phyloP scores from a whole-genome alignment of 352 stramenopile genomes.

The Aphanomyces euteiches region DNA sequence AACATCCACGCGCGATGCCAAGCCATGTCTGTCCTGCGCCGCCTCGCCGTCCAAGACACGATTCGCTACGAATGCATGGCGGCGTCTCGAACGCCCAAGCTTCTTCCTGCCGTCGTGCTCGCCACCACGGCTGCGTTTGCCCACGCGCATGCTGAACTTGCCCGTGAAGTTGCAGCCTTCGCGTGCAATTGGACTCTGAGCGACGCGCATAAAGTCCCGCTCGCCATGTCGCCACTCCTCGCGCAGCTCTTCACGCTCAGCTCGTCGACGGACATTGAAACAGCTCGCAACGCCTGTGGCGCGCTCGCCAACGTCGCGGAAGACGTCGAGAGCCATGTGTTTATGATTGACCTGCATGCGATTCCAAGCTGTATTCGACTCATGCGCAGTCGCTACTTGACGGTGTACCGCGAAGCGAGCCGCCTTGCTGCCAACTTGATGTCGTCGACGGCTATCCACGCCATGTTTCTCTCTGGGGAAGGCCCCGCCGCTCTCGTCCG shows the following conservation, averaged over 20 bases:
- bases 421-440: constrained; percentile 89
- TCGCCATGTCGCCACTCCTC: constrained; percentile 56
- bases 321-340: constrained; percentile 72
- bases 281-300: constrained; percentile 87
- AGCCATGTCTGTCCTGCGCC: constrained; percentile 85
- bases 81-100: constrained; percentile 41
- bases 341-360: constrained; percentile 79
- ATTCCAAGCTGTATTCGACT: constrained; percentile 86
- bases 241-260: constrained; percentile 68
- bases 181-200: constrained; percentile 84
- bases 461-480: constrained; percentile 75
- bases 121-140: constrained; percentile 36
- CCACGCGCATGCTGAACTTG: constrained; percentile 73
- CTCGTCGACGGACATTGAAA: constrained; percentile 83
- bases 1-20: constrained; percentile 70
- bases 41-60: constrained; percentile 73
- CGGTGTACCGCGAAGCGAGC: constrained; percentile 89
- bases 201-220: constrained; percentile 67
- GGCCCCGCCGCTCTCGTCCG: constrained; percentile 81
- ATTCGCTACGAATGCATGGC: constrained; percentile 84
- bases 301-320: constrained; percentile 90
- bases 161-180: constrained; percentile 84
- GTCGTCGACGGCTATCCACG: constrained; percentile 72
- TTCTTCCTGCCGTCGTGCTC: constrained; percentile 52
- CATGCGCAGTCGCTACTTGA: constrained; percentile 85